Conservation (phyloP, 257 asterid species). For the Solanum dulcamara region DNA sequence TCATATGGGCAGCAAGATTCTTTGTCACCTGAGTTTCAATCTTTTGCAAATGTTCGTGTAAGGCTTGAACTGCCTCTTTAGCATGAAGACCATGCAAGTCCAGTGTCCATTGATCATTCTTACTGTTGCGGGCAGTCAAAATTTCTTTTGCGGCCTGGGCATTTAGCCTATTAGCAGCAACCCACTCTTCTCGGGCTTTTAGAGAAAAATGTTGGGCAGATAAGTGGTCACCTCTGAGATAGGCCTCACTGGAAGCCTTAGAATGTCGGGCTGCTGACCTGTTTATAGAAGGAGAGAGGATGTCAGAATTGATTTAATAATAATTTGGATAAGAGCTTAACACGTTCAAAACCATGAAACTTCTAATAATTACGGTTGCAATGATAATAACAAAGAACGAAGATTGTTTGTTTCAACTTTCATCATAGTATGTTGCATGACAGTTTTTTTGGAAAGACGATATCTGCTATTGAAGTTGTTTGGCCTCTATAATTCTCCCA, state of each 20-base stretch:
- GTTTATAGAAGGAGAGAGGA: constrained; percentile 9
- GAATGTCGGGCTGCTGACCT: constrained; percentile 78
- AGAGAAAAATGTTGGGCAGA: constrained; percentile 49
- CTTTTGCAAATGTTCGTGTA: constrained; percentile 48
- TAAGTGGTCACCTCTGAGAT: constrained; percentile 63
- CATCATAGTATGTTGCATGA: not conserved
- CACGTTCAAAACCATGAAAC: not conserved
- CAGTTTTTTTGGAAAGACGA: not conserved
- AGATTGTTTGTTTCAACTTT: not conserved
- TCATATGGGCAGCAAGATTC: constrained; percentile 6
- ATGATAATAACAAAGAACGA: not conserved
- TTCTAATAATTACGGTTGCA: not conserved
- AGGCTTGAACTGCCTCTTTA: constrained; percentile 75
- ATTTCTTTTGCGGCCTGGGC: constrained; percentile 78
- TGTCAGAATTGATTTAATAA: not conserved
- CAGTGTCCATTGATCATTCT: constrained; percentile 67
- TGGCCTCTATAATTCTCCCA: not conserved
- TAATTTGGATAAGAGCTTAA: not conserved
- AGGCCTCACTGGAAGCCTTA: constrained; percentile 66
- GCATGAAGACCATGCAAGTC: constrained; percentile 98
- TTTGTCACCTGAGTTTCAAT: constrained; percentile 40
- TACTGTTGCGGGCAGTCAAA: constrained; percentile 39
- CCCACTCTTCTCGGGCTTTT: constrained; percentile 75
- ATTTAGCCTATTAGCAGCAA: constrained; percentile 57
- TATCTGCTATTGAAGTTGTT: not conserved